Base-by-base conservation (phyloP, 2,329 filamentous ascomycete species). In the Chaetomium globosum region DNA sequence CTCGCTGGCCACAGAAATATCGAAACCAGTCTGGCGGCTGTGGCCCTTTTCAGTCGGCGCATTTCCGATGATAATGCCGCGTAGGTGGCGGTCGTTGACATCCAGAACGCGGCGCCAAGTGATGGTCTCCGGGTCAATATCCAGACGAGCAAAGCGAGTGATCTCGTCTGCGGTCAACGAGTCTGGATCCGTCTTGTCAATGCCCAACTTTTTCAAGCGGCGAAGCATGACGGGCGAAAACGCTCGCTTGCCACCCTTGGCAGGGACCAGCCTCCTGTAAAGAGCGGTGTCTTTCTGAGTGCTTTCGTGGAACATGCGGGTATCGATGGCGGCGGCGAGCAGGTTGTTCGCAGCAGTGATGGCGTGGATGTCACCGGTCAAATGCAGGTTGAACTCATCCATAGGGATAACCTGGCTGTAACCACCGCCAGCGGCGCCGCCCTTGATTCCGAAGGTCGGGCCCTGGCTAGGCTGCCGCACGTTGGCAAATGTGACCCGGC, bases 361-460 rank as follows among this genome's bases (percentile, higher is more conserved):
- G 70, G 95, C 95, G 77, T 99, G 95, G 64, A 99, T 98, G 76
- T 99, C 95, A 73, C 95, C 95, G 63, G 95, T 99, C 74, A 99
- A 81, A 78, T 99, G 95, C 75, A 99, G 82, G 80, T 99, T 99
- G 83, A 99, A 99, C 78, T 99, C 95, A 73, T 99, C 95, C 95
- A 99, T 99, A 65, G 95, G 95, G 73, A 99, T 98, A 75, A 99
- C 95, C 78, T 99, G 95, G 77, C 92, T 97, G 86, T 98, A 99
- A 48, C 95, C 95, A 77, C 95, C 95, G 74, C 95, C 95, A 64
- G 95, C 95, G 66, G 95, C 95, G 74, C 95, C 95, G 68, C 95
- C 95, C 84, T 99, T 99, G 84, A 99, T 98, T 74, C 95, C 95
- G 77, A 99, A 99, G 0, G 95, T 99, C 63, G 95, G 95, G 4